These are phyloP conservation scores for Saksenaea oblongispora DNA, from an alignment of 371 early-diverging fungal species.

Conservation along the genomic window DNA sequence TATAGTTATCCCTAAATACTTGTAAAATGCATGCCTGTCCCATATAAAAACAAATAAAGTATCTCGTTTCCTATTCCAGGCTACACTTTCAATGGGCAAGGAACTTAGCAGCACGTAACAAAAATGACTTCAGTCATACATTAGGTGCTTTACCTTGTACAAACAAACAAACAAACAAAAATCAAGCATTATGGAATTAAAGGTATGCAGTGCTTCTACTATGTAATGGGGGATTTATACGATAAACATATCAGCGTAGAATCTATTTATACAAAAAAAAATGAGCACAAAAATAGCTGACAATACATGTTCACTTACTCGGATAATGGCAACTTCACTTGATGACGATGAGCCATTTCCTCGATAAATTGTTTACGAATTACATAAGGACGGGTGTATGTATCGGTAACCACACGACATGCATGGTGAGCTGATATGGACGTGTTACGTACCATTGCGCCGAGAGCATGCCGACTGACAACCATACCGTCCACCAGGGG, in stretches of 20 bases:
- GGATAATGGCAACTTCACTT: constrained; percentile 46
- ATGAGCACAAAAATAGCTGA: background rate
- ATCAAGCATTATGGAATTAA: background rate
- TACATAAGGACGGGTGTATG: constrained; percentile 57
- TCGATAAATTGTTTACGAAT: constrained; percentile 62
- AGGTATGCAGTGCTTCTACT: background rate
- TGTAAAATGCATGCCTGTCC: too few relatives aligned
- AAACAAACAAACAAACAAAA: background rate
- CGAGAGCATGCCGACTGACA: constrained; percentile 69
- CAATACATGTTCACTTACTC: constrained; percentile 36
- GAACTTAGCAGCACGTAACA: too few relatives aligned
- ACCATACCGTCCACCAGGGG: constrained; percentile 76
- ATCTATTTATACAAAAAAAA: background rate
- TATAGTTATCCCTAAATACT: too few relatives aligned
- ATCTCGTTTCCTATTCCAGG: too few relatives aligned
- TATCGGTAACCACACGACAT: constrained; percentile 57
- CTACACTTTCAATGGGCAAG: too few relatives aligned
- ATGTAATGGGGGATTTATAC: background rate
- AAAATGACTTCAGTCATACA: background rate
- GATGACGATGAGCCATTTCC: constrained; percentile 56
- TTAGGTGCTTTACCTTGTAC: background rate
- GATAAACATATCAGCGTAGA: constrained; percentile 14
- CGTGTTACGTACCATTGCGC: constrained; percentile 68
- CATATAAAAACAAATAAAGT: too few relatives aligned
- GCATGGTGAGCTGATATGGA: constrained; percentile 71